Base-by-base conservation (phyloP, 2,329 filamentous ascomycete genomes). In the Curvularia eragrostidis region DNA sequence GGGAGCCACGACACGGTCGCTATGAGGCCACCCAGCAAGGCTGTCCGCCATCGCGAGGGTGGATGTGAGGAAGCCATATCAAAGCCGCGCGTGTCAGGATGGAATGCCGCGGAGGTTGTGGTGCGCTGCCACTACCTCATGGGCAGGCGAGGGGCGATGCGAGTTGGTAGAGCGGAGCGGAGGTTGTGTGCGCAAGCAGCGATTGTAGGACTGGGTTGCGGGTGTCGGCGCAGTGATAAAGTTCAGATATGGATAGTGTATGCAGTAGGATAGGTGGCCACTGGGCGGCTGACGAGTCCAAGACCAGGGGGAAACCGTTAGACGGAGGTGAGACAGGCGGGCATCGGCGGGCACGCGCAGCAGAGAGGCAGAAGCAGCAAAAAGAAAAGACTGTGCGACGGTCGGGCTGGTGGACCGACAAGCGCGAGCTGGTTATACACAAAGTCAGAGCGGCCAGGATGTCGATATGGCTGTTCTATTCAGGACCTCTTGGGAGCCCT, bases 121-220 rank as follows among this genome's bases (percentile, higher is more conserved):
- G 65, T 59, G 58, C 50, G 59, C 66, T 52, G 64, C 73, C 51
- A 67, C 72, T 77, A 75, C 75, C 62, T 69, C 75, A 77, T 77
- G 65, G 67, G 62, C 26, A 50, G 53, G 51, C 44, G 23, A 48
- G 30, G 15, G 28, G 49, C 38, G 28, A 30, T 30, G 5, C 15
- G 43, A 28, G 28, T 26, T 13, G 15, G 32, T 52, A 21, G 32
- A 26, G 28, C 9, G 30, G 38, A 46, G 54, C 47, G 21, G 19
- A 34, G 44, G 41, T 18, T 52, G 49, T 15, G 10, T 13, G 28
- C 24, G 46, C 13, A 39, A 48, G 32, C 28, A 48, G 44, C 8
- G 19, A 26, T 46, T 39, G 24, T 49, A 26, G 15, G 61, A 44
- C 47, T 30, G 30, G 43, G 52, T 26, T 54, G 39, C 49, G 43